A percentile compares a stretch with the other conserved stretches of the same genome.
phyloP scores from a whole-genome alignment of 768 basidiomycete genomes.

The Kwoniella heveanensis region DNA sequence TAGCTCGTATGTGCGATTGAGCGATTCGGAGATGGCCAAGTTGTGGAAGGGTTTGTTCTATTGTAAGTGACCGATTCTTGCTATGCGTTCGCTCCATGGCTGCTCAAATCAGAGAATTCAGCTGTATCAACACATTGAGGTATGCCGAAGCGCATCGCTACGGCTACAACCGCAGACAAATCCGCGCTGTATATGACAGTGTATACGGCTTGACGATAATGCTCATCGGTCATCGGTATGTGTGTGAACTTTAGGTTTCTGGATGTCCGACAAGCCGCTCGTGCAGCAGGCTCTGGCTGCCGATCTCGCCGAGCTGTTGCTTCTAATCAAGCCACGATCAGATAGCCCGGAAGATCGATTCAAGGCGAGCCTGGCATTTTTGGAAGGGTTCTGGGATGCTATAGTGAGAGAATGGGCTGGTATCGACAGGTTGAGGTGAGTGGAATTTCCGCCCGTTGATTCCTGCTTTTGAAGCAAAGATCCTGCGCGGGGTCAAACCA shows the following conservation, averaged over 20 bases:
- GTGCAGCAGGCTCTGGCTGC: conserved; percentile 89
- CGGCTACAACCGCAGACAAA: too few relatives aligned
- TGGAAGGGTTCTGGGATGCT: conserved; percentile 87
- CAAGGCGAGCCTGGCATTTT: conserved; percentile 67
- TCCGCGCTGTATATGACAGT: too few relatives aligned
- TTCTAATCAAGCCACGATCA: conserved; percentile 64
- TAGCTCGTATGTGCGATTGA: conserved; percentile 60
- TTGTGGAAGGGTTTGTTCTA: conserved; percentile 98
- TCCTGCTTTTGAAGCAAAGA: too few relatives aligned
- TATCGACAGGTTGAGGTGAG: conserved; percentile 84
- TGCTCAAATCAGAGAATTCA: too few relatives aligned
- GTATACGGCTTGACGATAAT: too few relatives aligned
- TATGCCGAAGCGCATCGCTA: too few relatives aligned
- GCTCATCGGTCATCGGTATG: background rate
- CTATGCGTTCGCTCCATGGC: too few relatives aligned
- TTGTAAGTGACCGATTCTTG: conserved; percentile 66
- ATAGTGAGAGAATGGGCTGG: conserved; percentile 91
- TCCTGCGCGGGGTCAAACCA: background rate
- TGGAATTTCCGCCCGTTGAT: background rate
- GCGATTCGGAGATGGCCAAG: conserved; percentile 79
- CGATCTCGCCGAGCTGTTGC: conserved; percentile 77
- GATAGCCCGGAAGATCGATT: conserved; percentile 47
- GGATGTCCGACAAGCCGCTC: conserved; percentile 99
- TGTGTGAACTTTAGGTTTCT: conserved; percentile 69
- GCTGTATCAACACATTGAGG: too few relatives aligned